Evolutionary conservation across 2,329 filamentous ascomycete species (phyloP), one percentile per base, ranked within the genome.

Genomic region (Colletotrichum musicola): DNA sequence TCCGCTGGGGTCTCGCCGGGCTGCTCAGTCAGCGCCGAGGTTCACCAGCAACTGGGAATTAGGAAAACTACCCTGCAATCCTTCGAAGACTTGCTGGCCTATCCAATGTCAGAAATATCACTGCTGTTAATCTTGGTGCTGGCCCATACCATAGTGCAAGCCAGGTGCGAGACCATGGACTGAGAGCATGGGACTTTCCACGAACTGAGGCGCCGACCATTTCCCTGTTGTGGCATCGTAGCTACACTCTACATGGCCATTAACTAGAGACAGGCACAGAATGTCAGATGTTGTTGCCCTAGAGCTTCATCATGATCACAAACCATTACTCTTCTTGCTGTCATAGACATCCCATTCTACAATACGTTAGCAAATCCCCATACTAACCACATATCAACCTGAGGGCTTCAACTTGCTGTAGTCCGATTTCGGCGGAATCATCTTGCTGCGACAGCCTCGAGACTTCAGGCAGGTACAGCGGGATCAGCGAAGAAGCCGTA

Each of bases 61-160:
- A 9, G 14, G 7, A 6, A 14, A 16, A 3, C 14, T 63, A 57
- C 61, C 61, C 40, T 63, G 51, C 4, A 63, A 14, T 4, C 61
- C 61, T 57, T 63, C 61, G 1, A 63, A 63, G 3, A 57, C 53
- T 44, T 63, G 61, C 18, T 63, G 61, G 3, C 61, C 61, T 63
- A 12, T 57, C 4, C 42, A 44, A 40, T 5, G 5, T 4, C 13
- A 18, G 10, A 9, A 1, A 10, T 4, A 9, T 12, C 1, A 25
- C 16, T 25, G 27, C 6, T 5, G 5, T 58, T 6, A 5, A 18
- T 1, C 4, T 2, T 18, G 4, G 4, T 16, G 22, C 14, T 7
- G 6, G 10, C n/a, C 13, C n/a, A 6, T 13, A 63, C 62, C 62
- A 38, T 58, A 64, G 9, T 64, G 44, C n/a, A 64, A 10, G 4